Conservation (phyloP, 345 rosid genomes). For the Populus ilicifolia region DNA sequence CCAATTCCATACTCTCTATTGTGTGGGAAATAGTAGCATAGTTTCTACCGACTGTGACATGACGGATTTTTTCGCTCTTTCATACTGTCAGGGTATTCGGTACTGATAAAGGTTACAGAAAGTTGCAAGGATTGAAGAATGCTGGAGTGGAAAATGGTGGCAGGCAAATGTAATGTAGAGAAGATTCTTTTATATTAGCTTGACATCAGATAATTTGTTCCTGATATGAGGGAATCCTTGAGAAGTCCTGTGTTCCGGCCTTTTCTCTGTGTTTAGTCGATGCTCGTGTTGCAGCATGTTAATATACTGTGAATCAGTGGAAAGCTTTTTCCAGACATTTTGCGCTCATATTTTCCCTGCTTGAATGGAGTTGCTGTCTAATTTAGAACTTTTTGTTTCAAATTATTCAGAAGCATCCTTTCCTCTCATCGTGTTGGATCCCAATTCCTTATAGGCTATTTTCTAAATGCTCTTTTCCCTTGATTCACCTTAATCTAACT, state of each 20-base stretch:
- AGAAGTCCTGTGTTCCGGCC: conserved; percentile 21
- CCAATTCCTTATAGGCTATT: not conserved
- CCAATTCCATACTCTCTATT: not conserved
- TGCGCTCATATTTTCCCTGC: conserved; percentile 14
- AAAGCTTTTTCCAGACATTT: conserved; percentile 21
- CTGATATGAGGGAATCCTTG: conserved; percentile 6
- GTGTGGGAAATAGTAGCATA: not conserved
- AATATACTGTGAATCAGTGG: conserved; percentile 20
- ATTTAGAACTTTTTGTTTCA: not conserved
- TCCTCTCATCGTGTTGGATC: not conserved
- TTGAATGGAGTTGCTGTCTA: conserved; percentile 26
- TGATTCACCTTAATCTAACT: not conserved
- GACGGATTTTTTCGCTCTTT: not conserved
- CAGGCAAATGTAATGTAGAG: conserved; percentile 23
- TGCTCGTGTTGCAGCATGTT: conserved; percentile 23
- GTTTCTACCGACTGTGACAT: not conserved
- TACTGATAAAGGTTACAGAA: conserved; percentile 89
- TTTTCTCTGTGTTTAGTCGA: conserved; percentile 20
- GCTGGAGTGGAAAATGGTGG: conserved; percentile 28
- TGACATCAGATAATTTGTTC: conserved; percentile 24
- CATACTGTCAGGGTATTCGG: conserved; percentile 73
- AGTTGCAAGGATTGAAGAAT: conserved; percentile 64
- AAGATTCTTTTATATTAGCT: conserved; percentile 22
- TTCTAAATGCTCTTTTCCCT: not conserved
- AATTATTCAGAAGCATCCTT: not conserved